Evolutionary conservation across 2,329 filamentous ascomycete species (phyloP).

Genomic region (Dactylellina parvicollis): DNA sequence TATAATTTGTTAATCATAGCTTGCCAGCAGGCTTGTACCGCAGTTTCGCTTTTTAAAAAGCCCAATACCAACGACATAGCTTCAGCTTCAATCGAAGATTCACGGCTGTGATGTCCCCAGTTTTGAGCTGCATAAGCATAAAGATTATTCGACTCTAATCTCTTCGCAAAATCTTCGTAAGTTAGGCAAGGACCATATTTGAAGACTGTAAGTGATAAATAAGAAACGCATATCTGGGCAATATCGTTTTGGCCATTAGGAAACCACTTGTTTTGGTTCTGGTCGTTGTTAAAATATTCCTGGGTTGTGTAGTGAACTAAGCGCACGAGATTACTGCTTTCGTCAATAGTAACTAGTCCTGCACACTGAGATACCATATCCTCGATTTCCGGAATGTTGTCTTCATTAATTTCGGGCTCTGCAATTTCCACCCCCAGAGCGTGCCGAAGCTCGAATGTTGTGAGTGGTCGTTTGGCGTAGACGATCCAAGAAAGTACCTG

Average conservation of each 20-base stretch:
- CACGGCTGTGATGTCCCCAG: conserved; percentile 20
- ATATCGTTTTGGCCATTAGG: background rate
- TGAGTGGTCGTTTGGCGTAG: conserved; percentile 7
- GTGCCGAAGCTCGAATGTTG: conserved; percentile 7
- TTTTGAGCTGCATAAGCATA: conserved; percentile 18
- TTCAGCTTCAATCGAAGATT: background rate
- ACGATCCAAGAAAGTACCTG: conserved; percentile 17
- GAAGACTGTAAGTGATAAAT: conserved; percentile 14
- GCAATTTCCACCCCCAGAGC: conserved; percentile 17
- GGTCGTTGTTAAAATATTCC: conserved; percentile 58
- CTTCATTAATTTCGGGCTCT: background rate
- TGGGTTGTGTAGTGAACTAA: conserved; percentile 59
- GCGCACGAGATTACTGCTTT: conserved; percentile 56
- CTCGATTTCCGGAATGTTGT: background rate
- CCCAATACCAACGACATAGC: background rate
- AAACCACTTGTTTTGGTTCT: background rate
- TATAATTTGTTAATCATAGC: background rate
- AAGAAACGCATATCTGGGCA: conserved; percentile 7
- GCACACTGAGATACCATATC: conserved; percentile 55
- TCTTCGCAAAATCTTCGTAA: background rate
- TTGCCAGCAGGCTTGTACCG: background rate
- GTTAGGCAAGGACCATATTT: background rate
- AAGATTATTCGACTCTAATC: background rate
- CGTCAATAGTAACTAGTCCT: conserved; percentile 59
- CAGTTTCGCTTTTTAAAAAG: background rate